These are phyloP conservation scores for Striga hermonthica DNA, from an alignment of 305 asterid genomes.

Conservation along the genomic window DNA sequence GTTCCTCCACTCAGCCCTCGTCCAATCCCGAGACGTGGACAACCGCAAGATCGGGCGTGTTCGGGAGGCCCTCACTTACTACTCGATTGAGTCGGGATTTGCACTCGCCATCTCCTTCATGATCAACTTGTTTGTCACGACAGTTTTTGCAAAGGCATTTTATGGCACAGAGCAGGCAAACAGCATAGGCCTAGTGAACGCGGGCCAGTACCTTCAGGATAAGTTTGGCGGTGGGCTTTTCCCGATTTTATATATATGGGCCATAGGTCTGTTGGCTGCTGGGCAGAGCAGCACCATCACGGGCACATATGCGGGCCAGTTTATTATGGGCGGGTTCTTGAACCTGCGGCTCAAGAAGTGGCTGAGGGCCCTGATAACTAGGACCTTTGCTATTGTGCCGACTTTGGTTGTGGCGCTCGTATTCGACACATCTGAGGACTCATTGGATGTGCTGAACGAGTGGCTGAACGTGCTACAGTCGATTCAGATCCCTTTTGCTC, in stretches of 20 bases:
- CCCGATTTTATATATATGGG: conserved; percentile 88
- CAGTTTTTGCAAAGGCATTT: conserved; percentile 83
- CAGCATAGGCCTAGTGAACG: conserved; percentile 75
- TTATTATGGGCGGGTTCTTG: conserved; percentile 87
- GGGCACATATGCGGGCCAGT: conserved; percentile 89
- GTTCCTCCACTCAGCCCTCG: conserved; percentile 89
- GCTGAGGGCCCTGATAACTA: conserved; percentile 79
- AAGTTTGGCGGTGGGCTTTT: conserved; percentile 78
- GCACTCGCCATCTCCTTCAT: conserved; percentile 74
- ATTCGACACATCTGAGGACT: conserved; percentile 66
- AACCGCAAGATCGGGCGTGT: conserved; percentile 61
- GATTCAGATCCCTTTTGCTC: conserved; percentile 86
- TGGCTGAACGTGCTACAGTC: conserved; percentile 93
- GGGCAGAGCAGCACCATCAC: conserved; percentile 96
- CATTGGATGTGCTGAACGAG: conserved; percentile 73
- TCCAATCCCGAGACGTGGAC: conserved; percentile 78
- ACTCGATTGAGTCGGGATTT: conserved; percentile 69
- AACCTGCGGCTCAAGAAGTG: conserved; percentile 73
- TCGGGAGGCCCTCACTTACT: conserved; percentile 71
- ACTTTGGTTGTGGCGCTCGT: conserved; percentile 73
- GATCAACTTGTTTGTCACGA: conserved; percentile 74
- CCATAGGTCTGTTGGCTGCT: conserved; percentile 80
- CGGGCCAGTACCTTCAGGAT: conserved; percentile 77
- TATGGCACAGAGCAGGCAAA: conserved; percentile 69
- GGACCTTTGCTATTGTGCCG: conserved; percentile 80